Conservation (phyloP, 2,329 filamentous ascomycete species). For the Colletotrichum viniferum region DNA sequence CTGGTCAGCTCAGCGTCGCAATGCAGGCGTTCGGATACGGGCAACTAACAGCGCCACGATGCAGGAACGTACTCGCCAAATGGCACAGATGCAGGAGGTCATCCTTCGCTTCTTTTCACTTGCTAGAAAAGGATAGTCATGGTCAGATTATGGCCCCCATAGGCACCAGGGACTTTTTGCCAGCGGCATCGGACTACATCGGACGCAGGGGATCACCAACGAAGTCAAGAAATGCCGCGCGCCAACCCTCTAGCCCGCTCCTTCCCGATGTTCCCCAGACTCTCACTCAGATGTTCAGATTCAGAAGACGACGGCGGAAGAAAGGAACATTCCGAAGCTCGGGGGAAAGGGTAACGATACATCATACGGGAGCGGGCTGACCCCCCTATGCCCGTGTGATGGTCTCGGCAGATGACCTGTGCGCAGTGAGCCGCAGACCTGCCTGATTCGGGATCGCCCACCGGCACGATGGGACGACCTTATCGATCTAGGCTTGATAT, state of each 20-base stretch:
- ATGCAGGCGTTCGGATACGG: neutral
- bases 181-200: neutral
- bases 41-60: neutral
- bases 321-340: neutral
- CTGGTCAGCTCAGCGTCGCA: neutral
- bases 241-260: neutral
- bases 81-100: conserved; percentile 7
- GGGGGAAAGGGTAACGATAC: neutral
- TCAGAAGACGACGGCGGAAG: neutral
- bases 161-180: neutral
- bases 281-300: neutral
- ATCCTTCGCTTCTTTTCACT: neutral
- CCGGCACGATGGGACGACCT: conserved; percentile 3
- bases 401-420: conserved; percentile 14
- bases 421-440: conserved; percentile 11
- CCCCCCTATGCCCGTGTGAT: neutral
- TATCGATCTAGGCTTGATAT: conserved; percentile 1
- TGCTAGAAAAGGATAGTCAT: neutral
- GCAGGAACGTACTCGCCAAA: neutral
- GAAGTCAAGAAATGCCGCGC: neutral
- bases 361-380: neutral
- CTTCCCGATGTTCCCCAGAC: neutral
- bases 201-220: neutral
- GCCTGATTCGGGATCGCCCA: conserved; percentile 7
- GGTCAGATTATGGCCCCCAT: neutral